Percentiles rank a stretch among this genome's conserved stretches.
phyloP scores from a whole-genome alignment of 345 rosid species.

The Camelina hispida region DNA sequence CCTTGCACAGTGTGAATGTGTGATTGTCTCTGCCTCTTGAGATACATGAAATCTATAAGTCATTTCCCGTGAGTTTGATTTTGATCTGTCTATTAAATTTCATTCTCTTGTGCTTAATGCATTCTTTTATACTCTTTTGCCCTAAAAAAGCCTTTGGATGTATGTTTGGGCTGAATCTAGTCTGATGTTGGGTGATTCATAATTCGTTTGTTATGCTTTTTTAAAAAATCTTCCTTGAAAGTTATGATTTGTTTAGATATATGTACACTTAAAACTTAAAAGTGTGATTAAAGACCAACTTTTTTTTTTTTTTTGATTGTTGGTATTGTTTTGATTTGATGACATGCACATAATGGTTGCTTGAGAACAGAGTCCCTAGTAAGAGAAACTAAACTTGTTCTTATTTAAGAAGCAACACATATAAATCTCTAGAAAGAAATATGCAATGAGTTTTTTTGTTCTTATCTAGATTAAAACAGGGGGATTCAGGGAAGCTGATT shows the following conservation, averaged over 20 bases:
- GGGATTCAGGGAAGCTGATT: conserved; percentile 39
- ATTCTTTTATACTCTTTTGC: background rate
- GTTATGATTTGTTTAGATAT: background rate
- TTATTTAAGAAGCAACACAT: conserved; percentile 1
- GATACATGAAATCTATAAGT: background rate
- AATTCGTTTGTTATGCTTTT: background rate
- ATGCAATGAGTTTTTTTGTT: background rate
- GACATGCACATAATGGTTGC: no score
- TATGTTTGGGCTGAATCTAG: conserved; percentile 6
- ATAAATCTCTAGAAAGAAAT: background rate
- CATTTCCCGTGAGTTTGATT: background rate
- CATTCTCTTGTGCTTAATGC: background rate
- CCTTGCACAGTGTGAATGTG: conserved; percentile 5
- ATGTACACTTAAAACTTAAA: background rate
- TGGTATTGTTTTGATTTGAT: background rate
- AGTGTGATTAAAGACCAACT: background rate
- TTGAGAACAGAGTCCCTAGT: background rate
- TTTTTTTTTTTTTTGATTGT: background rate
- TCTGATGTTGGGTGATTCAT: background rate
- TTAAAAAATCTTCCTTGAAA: background rate
- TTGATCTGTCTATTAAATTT: background rate
- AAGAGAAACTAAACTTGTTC: background rate
- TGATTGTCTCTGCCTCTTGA: conserved; percentile 18
- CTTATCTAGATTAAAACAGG: conserved; percentile 33
- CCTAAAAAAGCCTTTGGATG: background rate